phyloP scores from a whole-genome alignment of 768 basidiomycete species.

The Podaxis mareebaensis region DNA sequence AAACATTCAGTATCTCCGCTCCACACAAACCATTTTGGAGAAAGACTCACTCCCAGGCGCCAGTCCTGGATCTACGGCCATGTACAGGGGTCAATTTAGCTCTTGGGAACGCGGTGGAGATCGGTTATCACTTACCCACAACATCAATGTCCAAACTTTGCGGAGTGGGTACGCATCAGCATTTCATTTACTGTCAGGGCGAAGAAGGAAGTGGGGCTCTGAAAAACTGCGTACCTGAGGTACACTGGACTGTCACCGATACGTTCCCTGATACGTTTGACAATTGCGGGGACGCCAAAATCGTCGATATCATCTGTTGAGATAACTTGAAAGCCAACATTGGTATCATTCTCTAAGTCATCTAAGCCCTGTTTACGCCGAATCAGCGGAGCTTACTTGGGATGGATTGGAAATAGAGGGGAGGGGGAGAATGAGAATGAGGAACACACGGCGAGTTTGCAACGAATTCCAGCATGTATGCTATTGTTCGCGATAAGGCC shows the following conservation, averaged over 20 bases:
- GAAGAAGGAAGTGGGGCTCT: background rate
- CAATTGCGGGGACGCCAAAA: conserved; percentile 67
- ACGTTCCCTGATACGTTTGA: conserved; percentile 66
- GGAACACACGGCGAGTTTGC: conserved; percentile 53
- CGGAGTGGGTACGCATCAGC: background rate
- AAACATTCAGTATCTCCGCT: background rate
- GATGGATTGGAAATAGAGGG: conserved; percentile 20
- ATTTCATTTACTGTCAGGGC: background rate
- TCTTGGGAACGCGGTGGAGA: background rate
- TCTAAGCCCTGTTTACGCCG: conserved; percentile 46
- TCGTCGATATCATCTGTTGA: conserved; percentile 85
- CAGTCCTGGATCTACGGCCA: conserved; percentile 59
- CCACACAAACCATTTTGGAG: background rate
- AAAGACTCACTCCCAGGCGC: conserved; percentile 71
- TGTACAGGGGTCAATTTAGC: background rate
- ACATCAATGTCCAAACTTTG: conserved; percentile 76
- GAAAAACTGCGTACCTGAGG: conserved; percentile 52
- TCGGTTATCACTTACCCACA: conserved; percentile 47
- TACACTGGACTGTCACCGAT: conserved; percentile 79
- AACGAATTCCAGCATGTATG: conserved; percentile 85
- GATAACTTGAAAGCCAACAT: conserved; percentile 78
- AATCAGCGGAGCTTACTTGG: background rate
- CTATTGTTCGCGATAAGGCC: conserved; percentile 75
- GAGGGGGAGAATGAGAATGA: background rate
- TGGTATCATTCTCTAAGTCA: conserved; percentile 69